A percentile compares a stretch with the other conserved stretches of the same genome.
Evolutionary conservation across 2,329 filamentous ascomycete species (phyloP).

Genomic region (Penicillium sp.): DNA sequence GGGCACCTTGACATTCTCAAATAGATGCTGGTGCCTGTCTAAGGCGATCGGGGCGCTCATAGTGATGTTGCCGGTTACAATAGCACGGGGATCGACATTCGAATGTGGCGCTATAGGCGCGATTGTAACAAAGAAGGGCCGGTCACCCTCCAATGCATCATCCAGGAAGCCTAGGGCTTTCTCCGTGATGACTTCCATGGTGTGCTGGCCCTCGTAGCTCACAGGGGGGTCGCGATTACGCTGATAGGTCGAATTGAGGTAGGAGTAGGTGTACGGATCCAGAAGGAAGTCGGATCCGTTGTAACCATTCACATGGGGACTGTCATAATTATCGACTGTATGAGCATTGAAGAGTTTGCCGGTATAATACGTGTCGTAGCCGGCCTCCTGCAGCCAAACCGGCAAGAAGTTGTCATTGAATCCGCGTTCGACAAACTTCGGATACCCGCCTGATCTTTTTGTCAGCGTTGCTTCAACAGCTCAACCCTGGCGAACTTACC

Average conservation of each 20-base stretch:
- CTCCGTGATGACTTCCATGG: slow-evolving; percentile 58
- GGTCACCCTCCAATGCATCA: slow-evolving; percentile 53
- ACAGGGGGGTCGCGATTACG: slow-evolving; percentile 57
- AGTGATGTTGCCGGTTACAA: slow-evolving; percentile 21
- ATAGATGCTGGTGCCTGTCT: slow-evolving; percentile 61
- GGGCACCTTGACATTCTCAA: slow-evolving; percentile 59
- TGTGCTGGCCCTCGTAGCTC: slow-evolving; percentile 56
- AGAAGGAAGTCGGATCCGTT: slow-evolving; percentile 46
- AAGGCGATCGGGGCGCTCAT: slow-evolving; percentile 58
- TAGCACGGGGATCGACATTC: slow-evolving; percentile 47
- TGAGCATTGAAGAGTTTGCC: slow-evolving; percentile 58
- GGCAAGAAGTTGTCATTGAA: slow-evolving; percentile 53
- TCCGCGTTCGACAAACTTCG: slow-evolving; percentile 52
- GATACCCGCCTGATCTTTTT: slow-evolving; percentile 38
- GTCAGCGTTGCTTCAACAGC: neutral
- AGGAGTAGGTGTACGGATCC: slow-evolving; percentile 59
- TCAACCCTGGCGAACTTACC: slow-evolving; percentile 31
- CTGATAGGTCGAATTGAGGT: slow-evolving; percentile 64
- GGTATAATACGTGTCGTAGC: slow-evolving; percentile 55
- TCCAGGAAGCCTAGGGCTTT: slow-evolving; percentile 62
- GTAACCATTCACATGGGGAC: slow-evolving; percentile 37
- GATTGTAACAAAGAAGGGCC: slow-evolving; percentile 66
- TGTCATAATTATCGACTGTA: slow-evolving; percentile 49
- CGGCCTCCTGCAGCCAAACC: slow-evolving; percentile 51
- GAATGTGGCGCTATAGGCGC: slow-evolving; percentile 67